Percentiles rank a stretch among this genome's conserved stretches.
These are phyloP conservation scores for Trichoderma sp. DNA, from an alignment of 2,329 filamentous ascomycete species.

Conservation along the genomic window DNA sequence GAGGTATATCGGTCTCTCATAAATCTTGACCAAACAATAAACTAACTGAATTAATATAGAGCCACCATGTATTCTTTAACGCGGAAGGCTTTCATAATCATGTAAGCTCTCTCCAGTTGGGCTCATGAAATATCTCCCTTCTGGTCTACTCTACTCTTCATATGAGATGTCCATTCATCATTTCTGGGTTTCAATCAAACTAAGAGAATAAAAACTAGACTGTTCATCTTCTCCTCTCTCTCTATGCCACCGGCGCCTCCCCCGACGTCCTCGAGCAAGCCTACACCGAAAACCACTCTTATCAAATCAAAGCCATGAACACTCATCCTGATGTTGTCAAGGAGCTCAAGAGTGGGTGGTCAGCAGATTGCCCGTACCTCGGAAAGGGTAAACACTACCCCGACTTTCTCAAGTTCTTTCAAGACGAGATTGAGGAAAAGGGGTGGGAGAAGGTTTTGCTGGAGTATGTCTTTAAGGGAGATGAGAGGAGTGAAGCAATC, in stretches of 20 bases:
- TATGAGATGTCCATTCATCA: not conserved
- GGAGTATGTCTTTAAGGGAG: constrained; percentile 66
- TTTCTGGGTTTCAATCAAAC: not conserved
- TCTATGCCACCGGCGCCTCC: constrained; percentile 72
- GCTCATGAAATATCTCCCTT: not conserved
- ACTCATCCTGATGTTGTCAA: constrained; percentile 49
- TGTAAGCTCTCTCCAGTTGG: constrained; percentile 37
- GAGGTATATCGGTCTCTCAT: constrained; percentile 39
- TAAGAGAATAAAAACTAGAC: constrained; percentile 43
- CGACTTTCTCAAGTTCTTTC: constrained; percentile 75
- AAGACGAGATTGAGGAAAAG: constrained; percentile 64
- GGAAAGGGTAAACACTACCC: constrained; percentile 63
- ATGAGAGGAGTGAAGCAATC: constrained; percentile 65
- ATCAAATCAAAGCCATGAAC: constrained; percentile 58
- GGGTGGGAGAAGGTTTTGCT: constrained; percentile 59
- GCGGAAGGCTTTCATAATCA: constrained; percentile 76
- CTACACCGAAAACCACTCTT: constrained; percentile 62
- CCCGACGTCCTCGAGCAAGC: constrained; percentile 57
- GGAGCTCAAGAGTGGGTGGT: constrained; percentile 53
- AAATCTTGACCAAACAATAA: not conserved
- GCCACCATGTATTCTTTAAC: constrained; percentile 80
- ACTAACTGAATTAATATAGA: constrained; percentile 26
- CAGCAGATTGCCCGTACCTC: constrained; percentile 55
- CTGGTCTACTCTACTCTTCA: not conserved
- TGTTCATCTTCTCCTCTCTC: constrained; percentile 69